These are phyloP conservation scores for Aspergillus uvarum DNA, from an alignment of 2,329 filamentous ascomycete species.

Conservation along the genomic window DNA sequence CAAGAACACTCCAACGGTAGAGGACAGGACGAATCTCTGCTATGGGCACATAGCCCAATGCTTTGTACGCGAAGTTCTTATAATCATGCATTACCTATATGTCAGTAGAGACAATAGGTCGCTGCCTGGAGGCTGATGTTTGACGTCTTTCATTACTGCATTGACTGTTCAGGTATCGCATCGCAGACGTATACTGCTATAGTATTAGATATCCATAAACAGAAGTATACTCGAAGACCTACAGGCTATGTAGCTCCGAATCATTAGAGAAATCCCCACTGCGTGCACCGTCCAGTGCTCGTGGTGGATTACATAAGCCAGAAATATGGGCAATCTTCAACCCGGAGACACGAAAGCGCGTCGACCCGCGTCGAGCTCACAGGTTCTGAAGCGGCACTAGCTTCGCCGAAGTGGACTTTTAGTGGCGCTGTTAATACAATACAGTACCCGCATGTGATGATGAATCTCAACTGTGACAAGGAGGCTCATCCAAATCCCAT, in stretches of 20 bases:
- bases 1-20: neutral
- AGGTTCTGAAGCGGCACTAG: constrained; percentile 17
- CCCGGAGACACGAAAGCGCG: constrained; percentile 19
- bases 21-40: neutral
- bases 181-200: neutral
- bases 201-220: neutral
- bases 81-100: neutral
- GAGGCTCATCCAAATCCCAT: neutral
- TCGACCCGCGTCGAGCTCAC: constrained; percentile 35
- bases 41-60: neutral
- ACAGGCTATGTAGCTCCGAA: neutral
- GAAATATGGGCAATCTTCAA: neutral
- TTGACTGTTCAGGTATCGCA: neutral
- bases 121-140: neutral
- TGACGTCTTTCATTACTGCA: neutral
- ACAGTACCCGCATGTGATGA: neutral
- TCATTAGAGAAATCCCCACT: too few species aligned
- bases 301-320: neutral
- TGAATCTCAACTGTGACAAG: neutral
- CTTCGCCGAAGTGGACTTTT: neutral
- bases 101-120: neutral
- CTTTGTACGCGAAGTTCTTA: neutral
- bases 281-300: too few species aligned
- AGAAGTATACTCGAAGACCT: neutral
- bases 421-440: neutral